A percentile compares a stretch with the other conserved stretches of the same genome.
phyloP scores from a whole-genome alignment of 2,329 filamentous ascomycete species.

The Fusarium sororula region DNA sequence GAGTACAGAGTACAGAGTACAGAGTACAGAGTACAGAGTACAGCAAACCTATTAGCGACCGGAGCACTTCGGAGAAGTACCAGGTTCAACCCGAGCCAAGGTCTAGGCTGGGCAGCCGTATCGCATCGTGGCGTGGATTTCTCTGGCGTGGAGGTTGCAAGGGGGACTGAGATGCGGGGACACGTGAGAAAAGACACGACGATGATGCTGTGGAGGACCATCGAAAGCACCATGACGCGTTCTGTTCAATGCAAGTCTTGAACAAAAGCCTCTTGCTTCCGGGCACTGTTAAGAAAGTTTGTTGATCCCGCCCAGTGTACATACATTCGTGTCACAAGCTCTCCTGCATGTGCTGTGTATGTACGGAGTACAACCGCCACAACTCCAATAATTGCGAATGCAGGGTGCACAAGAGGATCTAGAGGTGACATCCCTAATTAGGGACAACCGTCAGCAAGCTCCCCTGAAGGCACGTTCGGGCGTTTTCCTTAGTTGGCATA shows the following conservation, averaged over 20 bases:
- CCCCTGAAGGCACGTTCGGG: constrained; percentile 25
- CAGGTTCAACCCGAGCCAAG: constrained; percentile 33
- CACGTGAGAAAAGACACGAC: constrained; percentile 38
- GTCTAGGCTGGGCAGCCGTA: constrained; percentile 35
- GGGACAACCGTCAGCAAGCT: constrained; percentile 19
- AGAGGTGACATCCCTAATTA: constrained; percentile 16
- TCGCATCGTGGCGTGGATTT: constrained; percentile 38
- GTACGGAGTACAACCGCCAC: background rate
- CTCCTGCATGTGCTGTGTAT: background rate
- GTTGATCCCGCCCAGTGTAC: constrained; percentile 6
- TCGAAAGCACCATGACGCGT: constrained; percentile 39
- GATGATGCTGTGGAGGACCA: constrained; percentile 37
- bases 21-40: constrained; percentile 28
- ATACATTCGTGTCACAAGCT: constrained; percentile 17
- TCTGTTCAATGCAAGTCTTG: constrained; percentile 13
- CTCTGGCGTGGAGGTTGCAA: constrained; percentile 39
- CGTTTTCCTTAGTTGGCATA: constrained; percentile 39
- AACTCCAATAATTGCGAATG: constrained; percentile 1
- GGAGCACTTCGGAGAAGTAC: constrained; percentile 30
- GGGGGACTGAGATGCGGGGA: constrained; percentile 42
- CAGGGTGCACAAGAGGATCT: constrained; percentile 12
- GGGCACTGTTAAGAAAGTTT: constrained; percentile 10
- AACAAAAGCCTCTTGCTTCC: constrained; percentile 22
- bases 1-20: constrained; percentile 29
- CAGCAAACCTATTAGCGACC: constrained; percentile 10